phyloP scores from a whole-genome alignment of 179 eudicot genomes.

The Spinacia oleracea region DNA sequence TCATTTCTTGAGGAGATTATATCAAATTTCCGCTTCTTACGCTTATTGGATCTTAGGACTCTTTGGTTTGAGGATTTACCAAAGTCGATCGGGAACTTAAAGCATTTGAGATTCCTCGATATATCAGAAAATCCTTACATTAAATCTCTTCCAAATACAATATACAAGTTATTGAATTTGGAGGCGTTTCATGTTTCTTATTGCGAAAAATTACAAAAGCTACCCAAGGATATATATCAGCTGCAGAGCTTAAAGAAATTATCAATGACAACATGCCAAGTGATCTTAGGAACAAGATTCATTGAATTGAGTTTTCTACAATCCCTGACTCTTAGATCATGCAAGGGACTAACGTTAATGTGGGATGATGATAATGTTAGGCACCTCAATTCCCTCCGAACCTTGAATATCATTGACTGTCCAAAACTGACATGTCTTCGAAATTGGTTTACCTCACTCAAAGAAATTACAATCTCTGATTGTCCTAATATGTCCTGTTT shows the following conservation, averaged over 20 bases:
- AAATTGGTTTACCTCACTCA: not conserved
- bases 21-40: conserved; percentile 30
- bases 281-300: not conserved
- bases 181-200: conserved; percentile 33
- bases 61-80: conserved; percentile 41
- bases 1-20: too few relatives aligned
- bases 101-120: conserved; percentile 43
- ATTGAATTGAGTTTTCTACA: conserved; percentile 23
- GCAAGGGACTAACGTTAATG: conserved; percentile 23
- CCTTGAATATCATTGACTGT: too few relatives aligned
- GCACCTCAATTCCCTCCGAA: conserved; percentile 29
- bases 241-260: too few relatives aligned
- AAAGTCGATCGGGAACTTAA: conserved; percentile 40
- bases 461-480: not conserved
- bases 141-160: too few relatives aligned
- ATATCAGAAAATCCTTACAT: conserved; percentile 24
- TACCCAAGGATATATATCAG: conserved; percentile 38
- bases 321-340: not conserved
- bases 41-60: conserved; percentile 26
- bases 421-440: conserved; percentile 24
- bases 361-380: conserved; percentile 23
- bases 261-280: conserved; percentile 23
- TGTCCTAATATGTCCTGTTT: conserved; percentile 19
- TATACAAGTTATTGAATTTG: conserved; percentile 40
- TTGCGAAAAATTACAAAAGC: conserved; percentile 36